Base-by-base conservation (phyloP, 129 eudicot species). In the Centella asiatica region DNA sequence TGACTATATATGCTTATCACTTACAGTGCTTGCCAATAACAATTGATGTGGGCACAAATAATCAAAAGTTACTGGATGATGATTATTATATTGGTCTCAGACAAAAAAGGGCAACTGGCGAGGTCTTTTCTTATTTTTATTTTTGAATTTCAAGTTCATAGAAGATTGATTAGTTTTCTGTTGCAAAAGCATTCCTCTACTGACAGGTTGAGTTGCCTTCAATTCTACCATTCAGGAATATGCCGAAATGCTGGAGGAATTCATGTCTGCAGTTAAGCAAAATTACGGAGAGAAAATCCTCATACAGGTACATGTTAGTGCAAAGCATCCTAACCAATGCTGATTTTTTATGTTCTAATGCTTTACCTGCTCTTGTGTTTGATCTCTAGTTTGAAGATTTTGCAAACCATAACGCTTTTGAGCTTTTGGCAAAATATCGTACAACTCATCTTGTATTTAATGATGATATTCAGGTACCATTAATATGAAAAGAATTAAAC, bases 391-490 rank as follows among this genome's bases (percentile, higher is more conserved):
- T 90, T 84, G 95, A 90, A 83, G 97, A 90, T 81, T 89, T 90
- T 68, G 97, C 95, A 58, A 90, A 90, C 83, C 97, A 90, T 63
- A 90, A 90, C 45, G 98, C 98, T 28, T 90, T 90, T 54, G 86
- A 88, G n/a, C 75, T 90, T 64, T 90, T 90, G 62, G 72, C 79
- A 18, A 82, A 58, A 67, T 92, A 87, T 77, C 84, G 96, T 50
- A 77, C 83, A 24, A 67, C 81, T 52, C 95, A 87, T 72, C 94
- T 92, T 26, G 98, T 92, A 34, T 92, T 87, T 63, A 92, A 87
- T 57, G 96, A 92, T 70, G 98, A 92, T 71, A 92, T 92, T 58
- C 98, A 92, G 97, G 97, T 86, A 73, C 54, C 20, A 46, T 28
- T 0, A 11, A 54, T 5, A 9, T 18, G 18, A 22, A 28, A 17